Evolutionary conservation across 768 basidiomycete genomes (phyloP).

Genomic region (Russula olivacea): DNA sequence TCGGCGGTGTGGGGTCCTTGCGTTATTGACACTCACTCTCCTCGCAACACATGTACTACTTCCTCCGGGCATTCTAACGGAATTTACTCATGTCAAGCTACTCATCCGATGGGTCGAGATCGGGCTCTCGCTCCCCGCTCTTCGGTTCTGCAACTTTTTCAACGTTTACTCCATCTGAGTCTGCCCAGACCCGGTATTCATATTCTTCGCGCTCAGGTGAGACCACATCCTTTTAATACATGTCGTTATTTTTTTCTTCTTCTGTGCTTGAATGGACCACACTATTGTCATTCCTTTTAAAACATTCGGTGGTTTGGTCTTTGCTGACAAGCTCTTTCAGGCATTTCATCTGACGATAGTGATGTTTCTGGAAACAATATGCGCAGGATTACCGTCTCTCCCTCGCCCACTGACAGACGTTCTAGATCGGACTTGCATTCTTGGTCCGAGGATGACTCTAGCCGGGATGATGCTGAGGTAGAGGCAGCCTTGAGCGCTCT

Average conservation of each 20-base stretch:
- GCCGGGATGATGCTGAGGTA: slow-evolving; percentile 48
- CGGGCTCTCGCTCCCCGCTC: slow-evolving; percentile 50
- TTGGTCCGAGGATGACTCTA: slow-evolving; percentile 52
- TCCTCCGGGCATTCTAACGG: slow-evolving; percentile 8
- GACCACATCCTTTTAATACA: slow-evolving; percentile 19
- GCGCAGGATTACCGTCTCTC: slow-evolving; percentile 27
- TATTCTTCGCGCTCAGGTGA: slow-evolving; percentile 51
- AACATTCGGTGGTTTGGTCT: background rate
- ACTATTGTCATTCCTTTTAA: background rate
- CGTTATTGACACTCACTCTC: slow-evolving; percentile 24
- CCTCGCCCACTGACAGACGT: slow-evolving; percentile 19
- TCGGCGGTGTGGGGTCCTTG: background rate
- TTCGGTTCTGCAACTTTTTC: slow-evolving; percentile 57
- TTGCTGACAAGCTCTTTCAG: slow-evolving; percentile 14
- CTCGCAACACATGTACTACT: slow-evolving; percentile 30
- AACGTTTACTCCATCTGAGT: slow-evolving; percentile 46
- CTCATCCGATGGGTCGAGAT: slow-evolving; percentile 30
- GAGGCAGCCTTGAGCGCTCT: slow-evolving; percentile 61
- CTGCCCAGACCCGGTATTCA: slow-evolving; percentile 52
- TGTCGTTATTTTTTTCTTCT: background rate
- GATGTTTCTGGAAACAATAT: slow-evolving; percentile 24
- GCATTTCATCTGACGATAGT: slow-evolving; percentile 21
- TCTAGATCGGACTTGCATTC: slow-evolving; percentile 23
- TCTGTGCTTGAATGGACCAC: background rate
- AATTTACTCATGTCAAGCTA: slow-evolving; percentile 35